Base-by-base conservation (phyloP, 192 early-diverging fungal species). In the Coemansia sp. region DNA sequence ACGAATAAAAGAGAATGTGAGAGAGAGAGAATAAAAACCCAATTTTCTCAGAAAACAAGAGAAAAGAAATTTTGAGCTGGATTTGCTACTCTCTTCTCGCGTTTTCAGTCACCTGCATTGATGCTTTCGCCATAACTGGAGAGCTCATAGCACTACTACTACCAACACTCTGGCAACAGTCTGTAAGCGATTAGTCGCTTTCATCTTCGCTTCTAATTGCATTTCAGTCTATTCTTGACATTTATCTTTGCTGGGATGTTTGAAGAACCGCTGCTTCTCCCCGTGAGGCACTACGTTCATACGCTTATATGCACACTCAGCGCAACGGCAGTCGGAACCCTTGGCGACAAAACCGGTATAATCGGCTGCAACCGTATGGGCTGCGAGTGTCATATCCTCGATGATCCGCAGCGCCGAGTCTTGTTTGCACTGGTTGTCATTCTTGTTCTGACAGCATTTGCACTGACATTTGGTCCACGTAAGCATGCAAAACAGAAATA, bases 291-390 rank as follows among this genome's bases (percentile, higher is more conserved):
- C 53, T 71, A 71, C 42, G 22, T 67, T 9, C 74, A 78, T 41
- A 78, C 74, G 44, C 61, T 78, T 15, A 78, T 78, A 61, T 78
- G 74, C 64, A 78, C 74, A 39, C 63, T 78, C 17, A 78, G 74
- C 50, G 74, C 74, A 50, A 64, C 74, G 18, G 64, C 74, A 19
- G 60, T 71, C 17, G 59, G 49, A 10, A 33, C 40, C 2, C 64
- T 69, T 15, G 64, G 60, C 30, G 55, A 50, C 19, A 15, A 11
- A 3, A 15, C 70, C 0, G 64, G 62, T 11, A 41, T 56, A 17
- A 64, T 78, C 44, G 67, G 57, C 57, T 79, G 76, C 61, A 73
- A 79, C 48, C 76, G 76, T 11, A 79, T 79, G 62, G 76, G 76
- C 38, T 79, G 76, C 59, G 76, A 79, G 45, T 79, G 76, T 45